A percentile compares a stretch with the other conserved stretches of the same genome.
phyloP scores from a whole-genome alignment of 2,329 filamentous ascomycete species.

The Fusarium sp. region DNA sequence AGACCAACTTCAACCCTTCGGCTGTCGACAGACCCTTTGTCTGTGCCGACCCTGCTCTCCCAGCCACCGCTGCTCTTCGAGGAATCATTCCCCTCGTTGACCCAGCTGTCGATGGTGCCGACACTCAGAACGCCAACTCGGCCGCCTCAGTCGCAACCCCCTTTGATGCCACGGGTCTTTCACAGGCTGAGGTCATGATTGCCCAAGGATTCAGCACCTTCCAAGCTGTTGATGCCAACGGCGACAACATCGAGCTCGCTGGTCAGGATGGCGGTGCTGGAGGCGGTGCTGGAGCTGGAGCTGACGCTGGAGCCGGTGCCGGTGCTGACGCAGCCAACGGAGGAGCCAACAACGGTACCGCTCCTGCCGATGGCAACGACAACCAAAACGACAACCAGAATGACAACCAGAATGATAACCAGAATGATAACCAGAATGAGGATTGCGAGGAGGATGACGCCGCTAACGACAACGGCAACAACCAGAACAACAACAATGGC shows the following conservation, averaged over 20 bases:
- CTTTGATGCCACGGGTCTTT: conserved; percentile 70
- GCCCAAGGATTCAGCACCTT: conserved; percentile 74
- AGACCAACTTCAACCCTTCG: conserved; percentile 81
- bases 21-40: conserved; percentile 69
- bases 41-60: conserved; percentile 72
- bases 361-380: not conserved
- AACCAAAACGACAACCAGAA: not conserved
- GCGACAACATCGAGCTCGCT: conserved; percentile 49
- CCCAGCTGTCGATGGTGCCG: conserved; percentile 69
- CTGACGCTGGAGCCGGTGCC: not conserved
- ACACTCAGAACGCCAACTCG: conserved; percentile 70
- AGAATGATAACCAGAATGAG: conserved; percentile 3
- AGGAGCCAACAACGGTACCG: conserved; percentile 22
- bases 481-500: not conserved
- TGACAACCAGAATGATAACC: not conserved
- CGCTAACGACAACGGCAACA: not conserved
- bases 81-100: conserved; percentile 77
- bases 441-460: conserved; percentile 7
- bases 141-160: conserved; percentile 63
- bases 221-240: conserved; percentile 54
- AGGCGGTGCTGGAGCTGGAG: conserved; percentile 43
- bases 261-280: conserved; percentile 52
- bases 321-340: conserved; percentile 9
- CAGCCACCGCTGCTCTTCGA: conserved; percentile 69
- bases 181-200: conserved; percentile 72